phyloP scores from a whole-genome alignment of 2,329 filamentous ascomycete genomes.

The Neodidymelliopsis sp. region DNA sequence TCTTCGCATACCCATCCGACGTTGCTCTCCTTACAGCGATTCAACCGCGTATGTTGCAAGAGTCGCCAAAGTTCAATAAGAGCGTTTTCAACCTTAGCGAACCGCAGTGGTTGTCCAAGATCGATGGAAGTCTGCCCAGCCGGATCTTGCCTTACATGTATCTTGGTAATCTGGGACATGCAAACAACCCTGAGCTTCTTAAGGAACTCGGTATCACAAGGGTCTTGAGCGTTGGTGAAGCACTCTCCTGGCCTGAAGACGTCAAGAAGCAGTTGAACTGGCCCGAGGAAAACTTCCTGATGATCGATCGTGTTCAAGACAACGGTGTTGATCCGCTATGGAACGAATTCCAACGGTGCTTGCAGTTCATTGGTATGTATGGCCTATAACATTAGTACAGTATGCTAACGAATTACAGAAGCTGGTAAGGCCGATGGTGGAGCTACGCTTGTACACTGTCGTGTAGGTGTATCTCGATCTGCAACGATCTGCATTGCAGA shows the following conservation, averaged over 20 bases:
- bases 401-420: conserved; percentile 61
- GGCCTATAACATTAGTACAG: not conserved
- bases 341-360: conserved; percentile 81
- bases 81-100: conserved; percentile 66
- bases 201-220: conserved; percentile 82
- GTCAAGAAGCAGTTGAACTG: conserved; percentile 67
- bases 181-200: conserved; percentile 89
- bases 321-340: conserved; percentile 95
- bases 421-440: conserved; percentile 77
- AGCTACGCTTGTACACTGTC: conserved; percentile 93
- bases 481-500: conserved; percentile 99
- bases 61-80: conserved; percentile 66
- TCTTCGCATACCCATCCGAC: conserved; percentile 94
- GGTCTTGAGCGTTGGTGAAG: conserved; percentile 91
- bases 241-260: conserved; percentile 78
- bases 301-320: conserved; percentile 88
- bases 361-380: conserved; percentile 87
- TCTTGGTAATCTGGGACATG: conserved; percentile 89
- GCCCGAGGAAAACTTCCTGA: conserved; percentile 79
- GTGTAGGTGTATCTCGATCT: conserved; percentile 92
- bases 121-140: conserved; percentile 92
- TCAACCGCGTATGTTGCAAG: conserved; percentile 75
- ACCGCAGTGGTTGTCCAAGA: conserved; percentile 80
- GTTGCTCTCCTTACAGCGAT: conserved; percentile 82
- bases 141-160: conserved; percentile 94